phyloP scores from a whole-genome alignment of 768 basidiomycete genomes.

The Lactarius sanguifluus region DNA sequence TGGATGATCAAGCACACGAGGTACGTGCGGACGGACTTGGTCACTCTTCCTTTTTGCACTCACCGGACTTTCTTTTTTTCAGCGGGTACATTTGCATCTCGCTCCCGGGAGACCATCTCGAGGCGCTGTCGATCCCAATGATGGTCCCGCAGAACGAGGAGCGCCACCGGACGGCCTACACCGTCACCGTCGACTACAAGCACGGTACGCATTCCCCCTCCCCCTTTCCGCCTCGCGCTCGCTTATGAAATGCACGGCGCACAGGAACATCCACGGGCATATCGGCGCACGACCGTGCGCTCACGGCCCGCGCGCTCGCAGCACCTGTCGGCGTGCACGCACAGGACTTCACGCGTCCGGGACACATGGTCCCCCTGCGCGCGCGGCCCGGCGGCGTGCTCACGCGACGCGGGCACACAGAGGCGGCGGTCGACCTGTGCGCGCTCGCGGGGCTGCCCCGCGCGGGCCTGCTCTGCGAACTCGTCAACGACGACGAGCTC shows the following conservation, averaged over 20 bases:
- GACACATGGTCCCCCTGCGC: conserved; percentile 93
- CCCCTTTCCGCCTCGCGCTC: too few species aligned
- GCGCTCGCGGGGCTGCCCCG: conserved; percentile 61
- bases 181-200: conserved; percentile 91
- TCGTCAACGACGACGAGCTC: conserved; percentile 86
- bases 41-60: neutral
- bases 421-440: conserved; percentile 87
- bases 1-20: conserved; percentile 98
- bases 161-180: conserved; percentile 90
- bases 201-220: conserved; percentile 53
- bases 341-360: conserved; percentile 85
- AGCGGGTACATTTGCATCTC: conserved; percentile 96
- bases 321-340: conserved; percentile 48
- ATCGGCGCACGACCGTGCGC: conserved; percentile 90
- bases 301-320: conserved; percentile 84
- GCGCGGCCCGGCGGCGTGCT: conserved; percentile 84
- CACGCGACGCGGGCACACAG: conserved; percentile 90
- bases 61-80: conserved; percentile 20
- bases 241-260: neutral
- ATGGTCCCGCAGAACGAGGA: conserved; percentile 94
- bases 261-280: conserved; percentile 93
- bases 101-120: conserved; percentile 71
- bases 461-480: conserved; percentile 88
- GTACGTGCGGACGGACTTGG: conserved; percentile 55
- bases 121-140: conserved; percentile 82